These are phyloP conservation scores for Glycyrrhiza uralensis DNA, from an alignment of 306 rosid species.

Conservation along the genomic window DNA sequence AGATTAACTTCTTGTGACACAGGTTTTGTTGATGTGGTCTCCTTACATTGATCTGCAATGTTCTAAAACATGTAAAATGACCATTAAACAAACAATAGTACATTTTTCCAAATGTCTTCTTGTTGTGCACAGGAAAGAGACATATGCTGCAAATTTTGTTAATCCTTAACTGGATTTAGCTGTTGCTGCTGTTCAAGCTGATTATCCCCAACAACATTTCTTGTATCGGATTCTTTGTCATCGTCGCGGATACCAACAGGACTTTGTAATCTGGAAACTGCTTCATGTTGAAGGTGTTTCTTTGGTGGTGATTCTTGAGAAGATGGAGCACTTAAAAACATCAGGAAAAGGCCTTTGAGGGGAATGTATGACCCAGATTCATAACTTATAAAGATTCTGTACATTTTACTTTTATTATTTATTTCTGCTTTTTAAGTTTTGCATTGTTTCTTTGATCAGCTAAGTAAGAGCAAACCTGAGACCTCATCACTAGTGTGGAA, in stretches of 20 bases:
- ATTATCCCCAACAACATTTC: constrained; percentile 21
- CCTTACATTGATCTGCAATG: constrained; percentile 55
- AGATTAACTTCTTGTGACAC: constrained; percentile 28
- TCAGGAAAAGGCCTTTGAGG: constrained; percentile 50
- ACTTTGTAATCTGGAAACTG: constrained; percentile 26
- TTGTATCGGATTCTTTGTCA: constrained; percentile 22
- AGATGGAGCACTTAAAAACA: constrained; percentile 65
- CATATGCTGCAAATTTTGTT: constrained; percentile 16
- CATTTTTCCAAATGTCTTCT: constrained; percentile 25
- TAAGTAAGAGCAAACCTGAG: constrained; percentile 76
- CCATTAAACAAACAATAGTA: constrained; percentile 50
- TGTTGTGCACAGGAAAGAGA: constrained; percentile 1
- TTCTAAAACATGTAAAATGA: constrained; percentile 64
- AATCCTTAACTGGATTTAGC: constrained; percentile 42
- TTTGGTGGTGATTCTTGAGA: constrained; percentile 54
- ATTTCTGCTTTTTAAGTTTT: constrained; percentile 24
- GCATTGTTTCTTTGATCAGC: constrained; percentile 22
- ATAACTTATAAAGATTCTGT: constrained; percentile 20
- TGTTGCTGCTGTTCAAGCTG: constrained; percentile 29
- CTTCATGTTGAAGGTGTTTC: constrained; percentile 41
- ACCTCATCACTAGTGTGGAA: constrained; percentile 40
- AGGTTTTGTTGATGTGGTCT: constrained; percentile 35
- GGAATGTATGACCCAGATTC: constrained; percentile 33
- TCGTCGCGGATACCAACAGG: constrained; percentile 12
- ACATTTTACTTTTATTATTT: neutral